Conservation (phyloP, 768 basidiomycete species). For the Roridomyces roridus region DNA sequence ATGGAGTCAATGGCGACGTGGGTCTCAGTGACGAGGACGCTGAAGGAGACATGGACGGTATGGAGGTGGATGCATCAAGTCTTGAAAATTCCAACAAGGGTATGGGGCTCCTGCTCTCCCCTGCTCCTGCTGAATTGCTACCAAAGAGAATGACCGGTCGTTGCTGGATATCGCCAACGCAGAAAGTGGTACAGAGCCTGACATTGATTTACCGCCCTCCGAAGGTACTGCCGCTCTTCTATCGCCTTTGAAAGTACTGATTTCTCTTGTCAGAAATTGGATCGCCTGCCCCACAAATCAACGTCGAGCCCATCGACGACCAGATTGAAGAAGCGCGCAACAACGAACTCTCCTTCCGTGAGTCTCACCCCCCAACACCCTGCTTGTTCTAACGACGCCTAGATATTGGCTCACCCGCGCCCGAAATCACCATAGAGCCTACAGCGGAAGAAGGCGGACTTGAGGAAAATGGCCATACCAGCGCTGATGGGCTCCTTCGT, state of each 20-base stretch:
- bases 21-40: slow-evolving; percentile 16
- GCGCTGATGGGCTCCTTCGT: background rate
- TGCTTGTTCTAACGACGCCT: background rate
- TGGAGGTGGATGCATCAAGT: slow-evolving; percentile 7
- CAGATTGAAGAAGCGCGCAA: slow-evolving; percentile 24
- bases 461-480: slow-evolving; percentile 4
- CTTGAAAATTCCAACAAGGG: slow-evolving; percentile 21
- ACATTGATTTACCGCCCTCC: slow-evolving; percentile 1
- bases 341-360: slow-evolving; percentile 14
- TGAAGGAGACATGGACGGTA: slow-evolving; percentile 14
- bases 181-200: background rate
- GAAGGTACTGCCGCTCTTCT: background rate
- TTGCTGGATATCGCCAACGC: slow-evolving; percentile 18
- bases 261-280: slow-evolving; percentile 7
- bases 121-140: background rate
- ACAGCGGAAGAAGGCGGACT: slow-evolving; percentile 17
- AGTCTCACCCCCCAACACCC: background rate
- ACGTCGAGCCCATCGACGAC: slow-evolving; percentile 21
- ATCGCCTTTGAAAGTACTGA: too few relatives aligned
- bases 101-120: background rate
- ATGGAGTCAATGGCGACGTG: background rate
- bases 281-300: slow-evolving; percentile 18
- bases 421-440: slow-evolving; percentile 24
- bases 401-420: slow-evolving; percentile 20
- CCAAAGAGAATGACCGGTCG: slow-evolving; percentile 15